A percentile compares a stretch with the other conserved stretches of the same genome.
Conservation (phyloP, 2,329 filamentous ascomycete species). For the Diplocarpon mali region DNA sequence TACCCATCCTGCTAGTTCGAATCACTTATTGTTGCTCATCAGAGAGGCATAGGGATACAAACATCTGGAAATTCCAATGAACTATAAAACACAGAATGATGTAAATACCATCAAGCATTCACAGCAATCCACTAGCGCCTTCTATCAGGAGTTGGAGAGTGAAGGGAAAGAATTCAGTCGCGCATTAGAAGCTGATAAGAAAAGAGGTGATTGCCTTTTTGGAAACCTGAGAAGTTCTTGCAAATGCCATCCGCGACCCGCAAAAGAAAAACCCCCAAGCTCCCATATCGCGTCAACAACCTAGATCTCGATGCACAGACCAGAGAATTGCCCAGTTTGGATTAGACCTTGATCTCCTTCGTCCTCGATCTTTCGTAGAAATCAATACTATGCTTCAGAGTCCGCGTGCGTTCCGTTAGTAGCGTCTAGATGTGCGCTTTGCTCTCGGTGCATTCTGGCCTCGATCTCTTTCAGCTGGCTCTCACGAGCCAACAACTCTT, state of each 20-base stretch:
- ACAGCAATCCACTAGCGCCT: slow-evolving; percentile 14
- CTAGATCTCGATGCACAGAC: slow-evolving; percentile 14
- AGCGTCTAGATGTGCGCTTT: slow-evolving; percentile 39
- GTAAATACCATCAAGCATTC: slow-evolving; percentile 12
- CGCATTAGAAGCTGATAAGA: slow-evolving; percentile 29
- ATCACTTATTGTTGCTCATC: too few species aligned
- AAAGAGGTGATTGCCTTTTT: slow-evolving; percentile 27
- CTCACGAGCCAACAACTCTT: slow-evolving; percentile 93
- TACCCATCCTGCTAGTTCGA: too few species aligned
- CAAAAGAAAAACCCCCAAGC: slow-evolving; percentile 24
- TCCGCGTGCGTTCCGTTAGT: slow-evolving; percentile 22
- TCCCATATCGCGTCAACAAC: slow-evolving; percentile 19
- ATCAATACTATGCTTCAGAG: slow-evolving; percentile 18
- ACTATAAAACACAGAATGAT: slow-evolving; percentile 14
- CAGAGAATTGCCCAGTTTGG: slow-evolving; percentile 9
- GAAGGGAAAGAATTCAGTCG: slow-evolving; percentile 24
- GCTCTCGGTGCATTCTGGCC: slow-evolving; percentile 88
- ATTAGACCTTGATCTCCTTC: slow-evolving; percentile 4
- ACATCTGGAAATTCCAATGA: slow-evolving; percentile 3
- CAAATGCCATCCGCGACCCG: slow-evolving; percentile 27
- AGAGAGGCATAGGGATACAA: too few species aligned
- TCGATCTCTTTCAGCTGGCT: slow-evolving; percentile 98
- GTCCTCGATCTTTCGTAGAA: slow-evolving; percentile 10
- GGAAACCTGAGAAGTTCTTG: slow-evolving; percentile 25
- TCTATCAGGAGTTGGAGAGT: slow-evolving; percentile 14